Conservation (phyloP, 371 early-diverging fungal species). For the Capillidium rhysosporum region DNA sequence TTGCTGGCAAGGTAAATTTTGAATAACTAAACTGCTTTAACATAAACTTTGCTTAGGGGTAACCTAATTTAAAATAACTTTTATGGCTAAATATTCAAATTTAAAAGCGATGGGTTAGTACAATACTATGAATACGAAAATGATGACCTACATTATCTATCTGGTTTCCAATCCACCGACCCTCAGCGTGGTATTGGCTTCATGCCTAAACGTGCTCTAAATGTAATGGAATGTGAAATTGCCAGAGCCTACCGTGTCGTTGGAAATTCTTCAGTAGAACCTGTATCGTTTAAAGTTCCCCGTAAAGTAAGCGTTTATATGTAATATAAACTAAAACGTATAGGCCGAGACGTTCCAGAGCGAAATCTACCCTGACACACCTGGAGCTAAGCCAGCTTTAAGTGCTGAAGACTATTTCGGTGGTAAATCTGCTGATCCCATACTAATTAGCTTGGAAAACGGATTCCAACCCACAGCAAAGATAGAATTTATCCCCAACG, state of each 20-base stretch:
- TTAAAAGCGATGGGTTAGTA: conserved; percentile 83
- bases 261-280: conserved; percentile 63
- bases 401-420: conserved; percentile 77
- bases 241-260: conserved; percentile 83
- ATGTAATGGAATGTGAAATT: conserved; percentile 73
- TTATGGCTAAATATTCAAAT: background rate
- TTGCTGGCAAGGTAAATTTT: conserved; percentile 76
- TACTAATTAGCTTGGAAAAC: conserved; percentile 59
- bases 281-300: conserved; percentile 93
- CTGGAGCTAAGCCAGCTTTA: conserved; percentile 63
- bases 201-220: conserved; percentile 82
- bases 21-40: background rate
- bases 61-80: background rate
- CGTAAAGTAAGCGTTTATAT: conserved; percentile 45
- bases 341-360: conserved; percentile 92
- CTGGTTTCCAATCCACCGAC: conserved; percentile 74
- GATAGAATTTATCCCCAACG: conserved; percentile 56
- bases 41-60: conserved; percentile 5
- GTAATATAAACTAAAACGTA: background rate
- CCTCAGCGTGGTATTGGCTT: conserved; percentile 90
- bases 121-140: conserved; percentile 92
- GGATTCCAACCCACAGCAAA: conserved; percentile 47
- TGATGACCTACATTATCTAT: conserved; percentile 51
- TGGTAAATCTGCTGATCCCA: conserved; percentile 61
- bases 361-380: conserved; percentile 81